A percentile compares a stretch with the other conserved stretches of the same genome.
Conservation (phyloP, 2,329 filamentous ascomycete genomes). For the Colletotrichum theobromicola region DNA sequence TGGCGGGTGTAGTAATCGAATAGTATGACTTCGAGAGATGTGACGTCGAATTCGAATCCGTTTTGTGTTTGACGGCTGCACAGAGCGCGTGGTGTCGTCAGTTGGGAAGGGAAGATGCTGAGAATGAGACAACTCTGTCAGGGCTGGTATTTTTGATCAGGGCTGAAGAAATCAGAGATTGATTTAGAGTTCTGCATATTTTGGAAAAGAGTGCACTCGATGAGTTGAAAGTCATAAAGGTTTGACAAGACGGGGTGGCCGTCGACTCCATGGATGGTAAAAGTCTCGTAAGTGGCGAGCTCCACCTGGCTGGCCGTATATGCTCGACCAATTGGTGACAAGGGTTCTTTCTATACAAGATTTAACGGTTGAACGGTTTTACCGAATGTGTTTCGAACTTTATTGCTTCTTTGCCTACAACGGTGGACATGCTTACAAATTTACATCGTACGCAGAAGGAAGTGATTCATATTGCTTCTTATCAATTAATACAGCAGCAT, state of each 20-base stretch:
- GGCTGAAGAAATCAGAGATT: not conserved
- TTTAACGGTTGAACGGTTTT: not conserved
- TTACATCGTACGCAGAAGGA: not conserved
- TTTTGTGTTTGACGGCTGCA: not conserved
- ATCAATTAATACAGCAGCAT: not conserved
- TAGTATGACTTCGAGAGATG: not conserved
- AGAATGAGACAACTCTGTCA: not conserved
- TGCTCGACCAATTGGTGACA: not conserved
- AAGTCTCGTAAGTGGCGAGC: not conserved
- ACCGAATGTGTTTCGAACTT: not conserved
- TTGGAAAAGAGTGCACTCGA: not conserved
- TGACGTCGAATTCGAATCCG: not conserved
- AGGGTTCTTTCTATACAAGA: not conserved
- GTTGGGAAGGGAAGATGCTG: not conserved
- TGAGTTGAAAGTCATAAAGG: not conserved
- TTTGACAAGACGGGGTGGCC: not conserved
- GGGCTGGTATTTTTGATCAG: not conserved
- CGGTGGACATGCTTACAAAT: not conserved
- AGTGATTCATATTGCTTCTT: not conserved
- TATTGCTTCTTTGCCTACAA: not conserved
- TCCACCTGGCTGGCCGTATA: not conserved
- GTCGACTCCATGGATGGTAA: not conserved
- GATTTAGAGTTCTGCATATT: fast-evolving
- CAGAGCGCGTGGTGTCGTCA: not conserved
- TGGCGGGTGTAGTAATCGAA: not conserved